Evolutionary conservation across 2,329 filamentous ascomycete genomes (phyloP), one percentile per base, ranked within the genome.

Genomic region (Arthrobotrys entomopaga): DNA sequence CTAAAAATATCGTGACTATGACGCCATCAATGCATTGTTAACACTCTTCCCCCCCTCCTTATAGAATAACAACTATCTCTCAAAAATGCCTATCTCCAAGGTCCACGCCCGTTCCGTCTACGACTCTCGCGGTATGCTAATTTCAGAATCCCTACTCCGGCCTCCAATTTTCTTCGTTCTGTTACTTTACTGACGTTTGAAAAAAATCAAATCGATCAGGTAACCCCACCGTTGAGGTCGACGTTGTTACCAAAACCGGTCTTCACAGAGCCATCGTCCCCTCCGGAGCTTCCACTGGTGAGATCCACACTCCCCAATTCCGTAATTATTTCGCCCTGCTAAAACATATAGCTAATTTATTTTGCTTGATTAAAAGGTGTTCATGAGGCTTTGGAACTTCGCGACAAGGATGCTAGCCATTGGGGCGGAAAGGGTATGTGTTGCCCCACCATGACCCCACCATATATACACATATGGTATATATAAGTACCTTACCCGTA

Each of bases 181-280:
- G n/a, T n/a, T n/a, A n/a, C n/a, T n/a, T 50, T 6, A 48, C 49
- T 71, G 57, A 69, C 58, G 29, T 50, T n/a, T 75, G 49, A 40
- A 19, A 19, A 58, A n/a, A n/a, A n/a, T n/a, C n/a, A n/a, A n/a
- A 26, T 10, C 46, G 24, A 40, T 7, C 43, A 79, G 88, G 88
- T 83, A 99, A 99, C 90, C 95, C 95, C 81, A 99, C 95, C 82
- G 94, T 97, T 82, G 94, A 98, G 88, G 94, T 98, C 81, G 94
- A 97, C 83, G 89, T 97, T 80, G 91, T 96, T 85, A 97, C 93
- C 80, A 92, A 96, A 86, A 96, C 91, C 80, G 94, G 94, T 82
- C 90, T 98, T 77, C 93, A 97, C 89, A 93, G 94, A 82, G 93
- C 94, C 83, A 97, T 97, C 82, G 94, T 98, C 77, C 94, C 94